Conservation (phyloP, 2,329 filamentous ascomycete species). For the Talaromyces sp. region DNA sequence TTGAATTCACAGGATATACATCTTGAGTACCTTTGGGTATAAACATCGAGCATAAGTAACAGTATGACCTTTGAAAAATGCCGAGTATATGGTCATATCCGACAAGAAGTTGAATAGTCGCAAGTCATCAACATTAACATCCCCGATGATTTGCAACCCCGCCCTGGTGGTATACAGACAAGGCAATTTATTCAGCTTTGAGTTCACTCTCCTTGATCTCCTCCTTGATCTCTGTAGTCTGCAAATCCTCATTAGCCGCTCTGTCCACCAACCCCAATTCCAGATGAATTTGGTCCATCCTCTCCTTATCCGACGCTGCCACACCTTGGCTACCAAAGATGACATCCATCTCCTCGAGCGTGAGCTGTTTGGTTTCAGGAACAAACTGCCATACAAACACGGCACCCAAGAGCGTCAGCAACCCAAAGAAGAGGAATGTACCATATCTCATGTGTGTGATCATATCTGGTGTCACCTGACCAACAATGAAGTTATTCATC, state of each 20-base stretch:
- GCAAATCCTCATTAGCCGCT: not conserved
- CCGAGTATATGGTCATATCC: not conserved
- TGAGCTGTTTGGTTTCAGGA: slow-evolving; percentile 52
- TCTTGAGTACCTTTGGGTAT: not conserved
- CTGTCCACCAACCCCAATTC: slow-evolving; percentile 59
- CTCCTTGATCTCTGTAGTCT: slow-evolving; percentile 12
- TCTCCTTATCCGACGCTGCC: slow-evolving; percentile 47
- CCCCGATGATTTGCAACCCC: not conserved
- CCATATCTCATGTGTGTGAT: slow-evolving; percentile 63
- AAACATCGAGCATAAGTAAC: not conserved
- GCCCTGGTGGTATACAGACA: not conserved
- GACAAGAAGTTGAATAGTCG: not conserved
- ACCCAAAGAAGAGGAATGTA: slow-evolving; percentile 45
- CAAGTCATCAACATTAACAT: not conserved
- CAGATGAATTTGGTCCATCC: slow-evolving; percentile 69
- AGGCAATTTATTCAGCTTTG: slow-evolving; percentile 2
- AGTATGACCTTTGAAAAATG: not conserved
- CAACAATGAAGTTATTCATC: slow-evolving; percentile 62
- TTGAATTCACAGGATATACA: not conserved
- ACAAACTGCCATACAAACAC: slow-evolving; percentile 37
- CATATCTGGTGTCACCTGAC: slow-evolving; percentile 68
- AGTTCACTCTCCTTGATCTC: slow-evolving; percentile 15
- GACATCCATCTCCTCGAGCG: slow-evolving; percentile 60
- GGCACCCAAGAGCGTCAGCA: slow-evolving; percentile 36
- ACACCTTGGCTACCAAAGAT: slow-evolving; percentile 36